These are phyloP conservation scores for Botrytis galanthina DNA, from an alignment of 2,329 filamentous ascomycete genomes.

Conservation along the genomic window DNA sequence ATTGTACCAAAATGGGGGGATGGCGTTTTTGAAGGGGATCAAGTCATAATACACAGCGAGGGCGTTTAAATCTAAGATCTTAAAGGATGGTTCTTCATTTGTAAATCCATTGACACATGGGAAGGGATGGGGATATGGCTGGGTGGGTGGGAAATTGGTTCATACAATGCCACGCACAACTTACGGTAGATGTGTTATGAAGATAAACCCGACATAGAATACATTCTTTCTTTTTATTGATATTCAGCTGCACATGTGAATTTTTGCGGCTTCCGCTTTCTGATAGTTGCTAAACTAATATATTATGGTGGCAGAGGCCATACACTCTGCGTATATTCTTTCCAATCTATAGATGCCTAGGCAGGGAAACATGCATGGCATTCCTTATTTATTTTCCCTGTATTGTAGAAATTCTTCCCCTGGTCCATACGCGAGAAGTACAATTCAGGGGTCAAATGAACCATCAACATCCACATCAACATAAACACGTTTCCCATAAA, in stretches of 20 bases:
- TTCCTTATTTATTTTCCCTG: neutral
- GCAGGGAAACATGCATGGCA: neutral
- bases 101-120: neutral
- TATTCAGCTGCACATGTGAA: neutral
- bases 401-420: neutral
- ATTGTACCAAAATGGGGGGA: constrained; percentile 6
- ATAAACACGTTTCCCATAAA: neutral
- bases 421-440: neutral
- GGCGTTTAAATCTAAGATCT: neutral
- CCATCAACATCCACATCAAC: too few relatives aligned
- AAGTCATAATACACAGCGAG: neutral
- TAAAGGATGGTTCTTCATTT: neutral
- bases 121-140: neutral
- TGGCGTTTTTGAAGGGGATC: neutral
- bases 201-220: neutral
- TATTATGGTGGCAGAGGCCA: neutral
- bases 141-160: neutral
- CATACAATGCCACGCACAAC: neutral
- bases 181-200: neutral
- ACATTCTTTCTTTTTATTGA: neutral
- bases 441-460: neutral
- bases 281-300: neutral
- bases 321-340: neutral
- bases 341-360: neutral
- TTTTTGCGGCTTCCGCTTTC: too few relatives aligned